A percentile compares a stretch with the other conserved stretches of the same genome.
These are phyloP conservation scores for Phytopythium ostracodes DNA, from an alignment of 352 stramenopile species.

Conservation along the genomic window DNA sequence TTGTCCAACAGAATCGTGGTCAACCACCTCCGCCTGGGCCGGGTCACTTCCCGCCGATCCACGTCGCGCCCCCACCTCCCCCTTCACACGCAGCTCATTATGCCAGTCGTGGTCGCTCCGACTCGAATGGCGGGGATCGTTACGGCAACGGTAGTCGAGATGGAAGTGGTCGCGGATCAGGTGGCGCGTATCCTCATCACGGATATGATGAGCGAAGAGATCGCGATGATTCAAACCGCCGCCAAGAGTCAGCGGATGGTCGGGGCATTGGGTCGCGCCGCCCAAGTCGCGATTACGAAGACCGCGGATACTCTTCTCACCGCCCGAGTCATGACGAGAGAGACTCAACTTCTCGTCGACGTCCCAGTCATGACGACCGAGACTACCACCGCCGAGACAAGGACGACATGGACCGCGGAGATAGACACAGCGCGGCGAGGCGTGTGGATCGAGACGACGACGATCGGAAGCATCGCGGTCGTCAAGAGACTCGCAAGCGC, in stretches of 20 bases:
- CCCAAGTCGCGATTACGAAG: neutral
- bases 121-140: constrained; percentile 3
- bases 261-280: neutral
- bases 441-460: neutral
- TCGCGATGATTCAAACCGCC: neutral
- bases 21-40: neutral
- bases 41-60: neutral
- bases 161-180: neutral
- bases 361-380: neutral
- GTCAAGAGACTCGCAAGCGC: constrained; percentile 12
- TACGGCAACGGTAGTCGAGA: neutral
- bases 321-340: neutral
- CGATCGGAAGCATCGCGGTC: constrained; percentile 2
- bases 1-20: neutral
- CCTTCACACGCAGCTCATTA: neutral
- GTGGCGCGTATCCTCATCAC: neutral
- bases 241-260: neutral
- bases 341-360: neutral
- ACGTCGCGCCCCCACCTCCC: neutral
- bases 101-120: neutral
- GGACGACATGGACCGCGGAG: neutral
- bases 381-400: neutral
- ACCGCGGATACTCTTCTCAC: constrained; percentile 1
- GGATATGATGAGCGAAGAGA: neutral
- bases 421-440: neutral